These are phyloP conservation scores for Paulownia fortunei DNA, from an alignment of 257 asterid species.

Conservation along the genomic window DNA sequence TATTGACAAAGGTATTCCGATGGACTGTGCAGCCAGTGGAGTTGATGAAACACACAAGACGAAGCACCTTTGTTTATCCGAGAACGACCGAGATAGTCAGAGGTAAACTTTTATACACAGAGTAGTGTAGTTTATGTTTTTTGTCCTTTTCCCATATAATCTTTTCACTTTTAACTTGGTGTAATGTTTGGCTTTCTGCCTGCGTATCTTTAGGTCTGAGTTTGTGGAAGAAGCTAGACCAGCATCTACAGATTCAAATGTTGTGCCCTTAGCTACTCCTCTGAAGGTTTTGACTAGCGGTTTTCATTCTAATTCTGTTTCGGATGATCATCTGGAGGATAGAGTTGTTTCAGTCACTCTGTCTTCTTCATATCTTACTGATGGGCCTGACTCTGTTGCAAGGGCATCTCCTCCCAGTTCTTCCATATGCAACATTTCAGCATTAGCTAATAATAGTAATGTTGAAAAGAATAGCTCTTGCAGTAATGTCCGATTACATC, in stretches of 20 bases:
- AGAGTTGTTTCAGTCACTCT: constrained; percentile 48
- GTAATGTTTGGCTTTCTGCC: background rate
- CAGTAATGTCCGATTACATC: constrained; percentile 46
- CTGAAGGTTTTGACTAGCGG: constrained; percentile 40
- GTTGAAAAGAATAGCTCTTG: constrained; percentile 47
- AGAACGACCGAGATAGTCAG: constrained; percentile 41
- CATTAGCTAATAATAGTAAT: constrained; percentile 44
- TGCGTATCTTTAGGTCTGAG: constrained; percentile 41
- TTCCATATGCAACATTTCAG: constrained; percentile 48
- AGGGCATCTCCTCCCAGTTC: constrained; percentile 55
- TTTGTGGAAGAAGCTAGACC: constrained; percentile 39
- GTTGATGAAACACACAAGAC: constrained; percentile 39
- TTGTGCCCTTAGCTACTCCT: constrained; percentile 43
- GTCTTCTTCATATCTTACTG: constrained; percentile 51
- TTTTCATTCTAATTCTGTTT: constrained; percentile 44
- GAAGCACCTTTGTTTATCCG: constrained; percentile 35
- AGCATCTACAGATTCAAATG: constrained; percentile 34
- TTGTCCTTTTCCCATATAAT: background rate
- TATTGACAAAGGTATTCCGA: constrained; percentile 29
- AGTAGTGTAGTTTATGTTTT: background rate
- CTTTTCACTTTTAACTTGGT: constrained; percentile 13
- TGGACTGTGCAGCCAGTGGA: constrained; percentile 40
- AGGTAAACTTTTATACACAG: constrained; percentile 45
- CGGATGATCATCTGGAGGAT: constrained; percentile 51
- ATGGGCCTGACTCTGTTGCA: constrained; percentile 51